Conservation (phyloP, 805 yeast genomes). For the Ogataea paradorogensis region DNA sequence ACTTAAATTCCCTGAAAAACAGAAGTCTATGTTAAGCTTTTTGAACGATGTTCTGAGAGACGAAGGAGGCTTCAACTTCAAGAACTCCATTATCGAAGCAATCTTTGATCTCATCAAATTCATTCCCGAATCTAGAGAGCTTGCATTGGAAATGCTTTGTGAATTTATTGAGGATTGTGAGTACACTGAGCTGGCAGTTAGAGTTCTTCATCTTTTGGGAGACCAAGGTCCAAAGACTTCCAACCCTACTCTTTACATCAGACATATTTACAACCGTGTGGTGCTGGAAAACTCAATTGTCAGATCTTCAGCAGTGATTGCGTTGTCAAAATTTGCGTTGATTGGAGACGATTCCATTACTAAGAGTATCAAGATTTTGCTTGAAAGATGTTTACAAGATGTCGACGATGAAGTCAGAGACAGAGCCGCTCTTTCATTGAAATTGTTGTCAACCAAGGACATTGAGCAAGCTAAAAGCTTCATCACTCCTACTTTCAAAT, state of each 20-base stretch:
- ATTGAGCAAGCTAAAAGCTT: conserved; percentile 44
- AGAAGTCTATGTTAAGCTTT: conserved; percentile 76
- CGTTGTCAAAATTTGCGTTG: conserved; percentile 86
- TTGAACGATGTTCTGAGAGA: conserved; percentile 81
- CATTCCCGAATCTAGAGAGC: conserved; percentile 77
- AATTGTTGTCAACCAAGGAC: conserved; percentile 49
- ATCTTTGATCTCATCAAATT: conserved; percentile 86
- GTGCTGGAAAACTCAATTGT: conserved; percentile 94
- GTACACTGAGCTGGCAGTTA: conserved; percentile 88
- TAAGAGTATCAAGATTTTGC: conserved; percentile 67
- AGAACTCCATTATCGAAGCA: conserved; percentile 87
- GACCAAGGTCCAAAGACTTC: conserved; percentile 88
- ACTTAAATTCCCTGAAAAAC: conserved; percentile 88
- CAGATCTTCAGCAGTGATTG: conserved; percentile 92
- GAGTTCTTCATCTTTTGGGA: conserved; percentile 88
- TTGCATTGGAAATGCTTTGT: conserved; percentile 84
- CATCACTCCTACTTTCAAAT: conserved; percentile 64
- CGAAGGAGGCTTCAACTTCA: conserved; percentile 85
- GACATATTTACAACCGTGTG: conserved; percentile 95
- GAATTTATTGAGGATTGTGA: conserved; percentile 99
- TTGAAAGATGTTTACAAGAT: conserved; percentile 82
- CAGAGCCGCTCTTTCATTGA: conserved; percentile 85
- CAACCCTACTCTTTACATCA: conserved; percentile 85
- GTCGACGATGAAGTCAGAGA: conserved; percentile 97
- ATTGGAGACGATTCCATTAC: conserved; percentile 66